These are phyloP conservation scores for Yamadazyma taylorii DNA, from an alignment of 1,139 yeast species.

Conservation along the genomic window DNA sequence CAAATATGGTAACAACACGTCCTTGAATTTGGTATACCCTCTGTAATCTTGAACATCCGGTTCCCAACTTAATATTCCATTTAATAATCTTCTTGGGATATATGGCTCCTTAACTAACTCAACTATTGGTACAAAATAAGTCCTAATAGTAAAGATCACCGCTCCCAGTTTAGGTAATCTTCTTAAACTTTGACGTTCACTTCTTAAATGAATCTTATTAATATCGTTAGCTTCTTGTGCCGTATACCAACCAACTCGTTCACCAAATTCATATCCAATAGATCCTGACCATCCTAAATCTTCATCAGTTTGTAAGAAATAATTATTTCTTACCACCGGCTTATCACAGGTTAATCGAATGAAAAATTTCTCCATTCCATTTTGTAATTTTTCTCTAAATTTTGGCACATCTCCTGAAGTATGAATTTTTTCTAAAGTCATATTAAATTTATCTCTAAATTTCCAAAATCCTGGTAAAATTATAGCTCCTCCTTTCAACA, in stretches of 20 bases:
- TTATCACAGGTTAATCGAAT: conserved; percentile 51
- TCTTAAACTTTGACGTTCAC: conserved; percentile 70
- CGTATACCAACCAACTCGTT: conserved; percentile 59
- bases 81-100: conserved; percentile 56
- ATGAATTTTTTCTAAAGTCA: conserved; percentile 59
- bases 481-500: conserved; percentile 59
- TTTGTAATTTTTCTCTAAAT: conserved; percentile 54
- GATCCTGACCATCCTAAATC: conserved; percentile 64
- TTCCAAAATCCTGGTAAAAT: conserved; percentile 68
- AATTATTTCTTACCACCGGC: conserved; percentile 66
- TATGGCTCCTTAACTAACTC: conserved; percentile 58
- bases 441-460: conserved; percentile 52
- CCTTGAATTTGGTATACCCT: conserved; percentile 55
- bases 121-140: conserved; percentile 57
- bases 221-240: conserved; percentile 50
- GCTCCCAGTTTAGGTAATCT: conserved; percentile 64
- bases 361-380: conserved; percentile 67
- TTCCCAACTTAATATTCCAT: conserved; percentile 60
- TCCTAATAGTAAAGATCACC: conserved; percentile 60
- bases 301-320: conserved; percentile 63
- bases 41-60: conserved; percentile 59
- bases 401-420: conserved; percentile 68
- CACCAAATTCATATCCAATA: conserved; percentile 55
- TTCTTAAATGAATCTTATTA: conserved; percentile 52
- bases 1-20: conserved; percentile 54